Base-by-base conservation (phyloP, 2,329 filamentous ascomycete species). In the Verruconis gallopava region DNA sequence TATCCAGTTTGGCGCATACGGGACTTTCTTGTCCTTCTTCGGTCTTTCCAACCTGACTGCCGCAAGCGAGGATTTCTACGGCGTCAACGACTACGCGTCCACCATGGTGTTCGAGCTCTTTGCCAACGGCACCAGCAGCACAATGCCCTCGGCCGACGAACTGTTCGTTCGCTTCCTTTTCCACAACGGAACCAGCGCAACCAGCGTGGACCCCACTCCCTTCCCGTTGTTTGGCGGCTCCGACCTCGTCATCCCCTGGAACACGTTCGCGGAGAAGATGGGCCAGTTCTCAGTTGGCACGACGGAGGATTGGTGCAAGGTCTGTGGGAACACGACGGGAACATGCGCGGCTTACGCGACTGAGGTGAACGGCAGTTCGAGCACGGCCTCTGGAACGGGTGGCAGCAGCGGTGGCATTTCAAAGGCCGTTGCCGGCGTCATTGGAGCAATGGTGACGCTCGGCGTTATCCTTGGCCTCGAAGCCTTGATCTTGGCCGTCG, bases 21-120 rank as follows among this genome's bases (percentile, higher is more conserved):
- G 62, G 4, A 70, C 68, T 19, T 77, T 78, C 56, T 54, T 72
- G 32, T 73, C 72, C 2, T 77, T 76, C 62, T 78, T 79, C 55
- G 74, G 74, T 17, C 67, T 79, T 14, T 61, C 69, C 1, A 61
- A 71, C 45, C 58, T 79, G 5, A 52, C 55, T 2, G 48, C 60
- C 11, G 69, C 63, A 2, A 73, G 68, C 45, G 50, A 62, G 1
- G 65, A 82, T 57, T 93, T 94, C 65, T 77, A 65, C 45, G 82
- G 82, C 42, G 66, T 94, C 11, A 77, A 80, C n/a, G 79, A 86
- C 63, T 94, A 94, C 53, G 85, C 85, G 4, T 81, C 79, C 2
- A 77, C 77, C 48, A 85, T 93, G 73, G 69, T 69, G 4, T 88
- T 93, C 57, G 88, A 94, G 66, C 71, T 71, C 17, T 71, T 77